Evolutionary conservation across 116 monocot species (phyloP).

Genomic region (Dioscorea cayenensis): DNA sequence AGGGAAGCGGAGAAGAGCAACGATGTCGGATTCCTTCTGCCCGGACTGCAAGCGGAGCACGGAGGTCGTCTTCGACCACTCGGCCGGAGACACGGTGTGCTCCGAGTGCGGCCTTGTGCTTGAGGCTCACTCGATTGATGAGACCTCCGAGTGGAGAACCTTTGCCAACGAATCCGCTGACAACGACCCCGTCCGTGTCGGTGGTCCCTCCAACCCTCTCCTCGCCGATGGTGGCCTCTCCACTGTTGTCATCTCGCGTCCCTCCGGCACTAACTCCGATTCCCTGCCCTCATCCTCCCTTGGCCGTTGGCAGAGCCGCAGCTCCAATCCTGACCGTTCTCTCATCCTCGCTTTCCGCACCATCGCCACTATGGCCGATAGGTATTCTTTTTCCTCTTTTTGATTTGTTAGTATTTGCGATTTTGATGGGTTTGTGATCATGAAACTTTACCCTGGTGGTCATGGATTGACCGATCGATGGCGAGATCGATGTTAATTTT

Average conservation of each 20-base stretch:
- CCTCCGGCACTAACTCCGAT: constrained; percentile 42
- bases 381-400: constrained; percentile 1
- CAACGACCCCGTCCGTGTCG: constrained; percentile 68
- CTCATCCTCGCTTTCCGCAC: constrained; percentile 50
- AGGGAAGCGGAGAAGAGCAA: not conserved
- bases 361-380: constrained; percentile 65
- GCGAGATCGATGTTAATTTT: not conserved
- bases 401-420: not conserved
- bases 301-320: constrained; percentile 59
- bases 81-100: constrained; percentile 66
- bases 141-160: constrained; percentile 66
- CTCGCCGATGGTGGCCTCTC: constrained; percentile 42
- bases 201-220: constrained; percentile 50
- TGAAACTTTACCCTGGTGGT: not conserved
- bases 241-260: constrained; percentile 51
- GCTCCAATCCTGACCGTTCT: constrained; percentile 40
- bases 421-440: not conserved
- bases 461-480: too few species aligned
- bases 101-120: constrained; percentile 58
- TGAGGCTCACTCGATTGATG: constrained; percentile 60
- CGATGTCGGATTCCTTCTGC: constrained; percentile 38
- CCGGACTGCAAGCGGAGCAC: constrained; percentile 51
- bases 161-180: constrained; percentile 59
- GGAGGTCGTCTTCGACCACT: constrained; percentile 54
- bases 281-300: constrained; percentile 46